These are phyloP conservation scores for Mortierella sp. DNA, from an alignment of 371 early-diverging fungal genomes.

Conservation along the genomic window DNA sequence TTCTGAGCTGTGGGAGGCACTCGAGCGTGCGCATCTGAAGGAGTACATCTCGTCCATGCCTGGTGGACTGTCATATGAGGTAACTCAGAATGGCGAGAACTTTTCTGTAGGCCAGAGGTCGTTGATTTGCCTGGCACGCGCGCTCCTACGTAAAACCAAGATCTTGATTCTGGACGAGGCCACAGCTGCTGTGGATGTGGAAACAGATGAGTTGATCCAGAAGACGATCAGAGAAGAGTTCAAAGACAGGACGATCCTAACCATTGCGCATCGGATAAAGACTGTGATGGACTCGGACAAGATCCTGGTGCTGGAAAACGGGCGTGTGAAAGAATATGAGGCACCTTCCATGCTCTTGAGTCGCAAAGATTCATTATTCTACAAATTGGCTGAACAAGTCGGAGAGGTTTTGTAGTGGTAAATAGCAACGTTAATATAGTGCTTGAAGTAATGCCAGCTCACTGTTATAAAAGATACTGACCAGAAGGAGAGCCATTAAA, in stretches of 20 bases:
- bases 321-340: constrained; percentile 80
- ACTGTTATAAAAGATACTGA: too few relatives aligned
- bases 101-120: constrained; percentile 92
- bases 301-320: constrained; percentile 85
- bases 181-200: constrained; percentile 88
- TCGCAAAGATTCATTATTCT: constrained; percentile 61
- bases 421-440: too few relatives aligned
- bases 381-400: constrained; percentile 53
- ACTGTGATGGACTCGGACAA: constrained; percentile 92
- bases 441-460: too few relatives aligned
- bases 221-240: constrained; percentile 82
- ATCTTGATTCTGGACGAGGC: constrained; percentile 92
- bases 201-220: constrained; percentile 87
- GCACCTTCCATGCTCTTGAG: constrained; percentile 65
- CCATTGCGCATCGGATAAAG: constrained; percentile 79
- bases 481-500: too few relatives aligned
- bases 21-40: constrained; percentile 68
- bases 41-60: constrained; percentile 66
- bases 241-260: constrained; percentile 69
- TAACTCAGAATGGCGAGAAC: constrained; percentile 84
- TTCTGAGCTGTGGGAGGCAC: constrained; percentile 77
- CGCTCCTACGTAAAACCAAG: constrained; percentile 76
- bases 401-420: constrained; percentile 7
- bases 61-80: constrained; percentile 72
- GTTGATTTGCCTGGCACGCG: constrained; percentile 86